A percentile compares a stretch with the other conserved stretches of the same genome.
Evolutionary conservation across 805 yeast genomes (phyloP).

Genomic region (Candida nemodendra): DNA sequence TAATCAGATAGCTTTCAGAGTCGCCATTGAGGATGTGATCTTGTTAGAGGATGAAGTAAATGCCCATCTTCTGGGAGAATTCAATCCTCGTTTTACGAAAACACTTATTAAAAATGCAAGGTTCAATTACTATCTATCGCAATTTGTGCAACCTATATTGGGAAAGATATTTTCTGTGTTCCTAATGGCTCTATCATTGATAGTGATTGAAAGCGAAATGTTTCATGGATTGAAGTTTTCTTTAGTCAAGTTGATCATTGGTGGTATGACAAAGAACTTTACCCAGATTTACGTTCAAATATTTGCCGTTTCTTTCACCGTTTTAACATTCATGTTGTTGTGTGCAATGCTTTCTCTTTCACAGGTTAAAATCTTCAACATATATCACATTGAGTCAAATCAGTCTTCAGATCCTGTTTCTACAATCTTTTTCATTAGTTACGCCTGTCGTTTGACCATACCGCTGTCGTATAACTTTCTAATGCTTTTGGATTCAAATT

Average conservation of each 20-base stretch:
- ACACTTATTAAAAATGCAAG: slow-evolving; percentile 37
- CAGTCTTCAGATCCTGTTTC: slow-evolving; percentile 72
- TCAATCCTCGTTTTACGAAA: slow-evolving; percentile 28
- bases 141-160: slow-evolving; percentile 44
- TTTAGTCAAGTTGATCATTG: slow-evolving; percentile 48
- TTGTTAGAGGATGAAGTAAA: slow-evolving; percentile 57
- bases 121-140: slow-evolving; percentile 39
- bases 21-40: slow-evolving; percentile 46
- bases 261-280: slow-evolving; percentile 23
- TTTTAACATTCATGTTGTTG: slow-evolving; percentile 67
- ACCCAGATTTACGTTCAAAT: slow-evolving; percentile 27
- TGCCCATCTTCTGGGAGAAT: slow-evolving; percentile 35
- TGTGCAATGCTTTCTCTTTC: slow-evolving; percentile 66
- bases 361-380: slow-evolving; percentile 65
- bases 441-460: slow-evolving; percentile 76
- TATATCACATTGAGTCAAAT: slow-evolving; percentile 68
- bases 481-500: slow-evolving; percentile 49
- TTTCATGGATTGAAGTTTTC: slow-evolving; percentile 69
- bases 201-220: slow-evolving; percentile 70
- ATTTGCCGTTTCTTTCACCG: slow-evolving; percentile 41
- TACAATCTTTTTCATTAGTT: slow-evolving; percentile 73
- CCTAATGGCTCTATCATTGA: slow-evolving; percentile 44
- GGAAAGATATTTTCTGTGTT: slow-evolving; percentile 44
- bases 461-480: slow-evolving; percentile 80
- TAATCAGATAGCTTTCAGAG: slow-evolving; percentile 55